These are phyloP conservation scores for Neofusicoccum kwambonambiense DNA, from an alignment of 2,329 filamentous ascomycete species.

Conservation along the genomic window DNA sequence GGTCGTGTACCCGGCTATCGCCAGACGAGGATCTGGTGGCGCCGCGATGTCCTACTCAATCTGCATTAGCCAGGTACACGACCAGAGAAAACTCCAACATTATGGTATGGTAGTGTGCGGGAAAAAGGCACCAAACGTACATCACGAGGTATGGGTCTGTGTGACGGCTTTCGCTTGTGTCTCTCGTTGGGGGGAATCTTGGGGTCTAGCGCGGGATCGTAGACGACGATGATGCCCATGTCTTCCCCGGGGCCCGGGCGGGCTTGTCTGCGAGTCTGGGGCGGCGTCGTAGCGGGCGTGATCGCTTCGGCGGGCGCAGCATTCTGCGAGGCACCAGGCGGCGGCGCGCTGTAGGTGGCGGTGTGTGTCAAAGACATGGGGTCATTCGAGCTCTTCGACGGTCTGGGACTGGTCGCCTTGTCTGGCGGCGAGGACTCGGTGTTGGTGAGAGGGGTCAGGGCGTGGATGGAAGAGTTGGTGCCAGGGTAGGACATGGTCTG, in stretches of 20 bases:
- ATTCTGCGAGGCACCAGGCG: constrained; percentile 35
- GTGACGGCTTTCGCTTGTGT: constrained; percentile 30
- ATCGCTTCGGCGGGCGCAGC: constrained; percentile 45
- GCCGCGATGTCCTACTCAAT: constrained; percentile 45
- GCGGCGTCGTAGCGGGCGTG: constrained; percentile 44
- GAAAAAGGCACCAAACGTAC: constrained; percentile 17
- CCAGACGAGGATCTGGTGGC: constrained; percentile 79
- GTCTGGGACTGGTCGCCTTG: constrained; percentile 56
- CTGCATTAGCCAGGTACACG: constrained; percentile 20
- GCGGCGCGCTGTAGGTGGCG: constrained; percentile 33
- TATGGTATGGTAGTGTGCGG: constrained; percentile 18
- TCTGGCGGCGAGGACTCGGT: constrained; percentile 62
- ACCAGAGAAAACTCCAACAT: constrained; percentile 18
- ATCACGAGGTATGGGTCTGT: constrained; percentile 17
- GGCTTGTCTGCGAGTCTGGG: constrained; percentile 46
- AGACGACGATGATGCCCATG: constrained; percentile 59
- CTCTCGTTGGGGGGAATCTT: constrained; percentile 57
- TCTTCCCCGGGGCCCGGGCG: constrained; percentile 51
- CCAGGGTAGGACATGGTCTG: constrained; percentile 54
- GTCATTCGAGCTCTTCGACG: constrained; percentile 40
- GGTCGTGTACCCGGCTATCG: constrained; percentile 59
- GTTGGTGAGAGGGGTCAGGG: constrained; percentile 65
- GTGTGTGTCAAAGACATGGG: constrained; percentile 32
- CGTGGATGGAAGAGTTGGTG: constrained; percentile 53
- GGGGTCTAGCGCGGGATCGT: constrained; percentile 63